These are phyloP conservation scores for Pilobolus umbonatus DNA, from an alignment of 192 early-diverging fungal genomes.

Conservation along the genomic window DNA sequence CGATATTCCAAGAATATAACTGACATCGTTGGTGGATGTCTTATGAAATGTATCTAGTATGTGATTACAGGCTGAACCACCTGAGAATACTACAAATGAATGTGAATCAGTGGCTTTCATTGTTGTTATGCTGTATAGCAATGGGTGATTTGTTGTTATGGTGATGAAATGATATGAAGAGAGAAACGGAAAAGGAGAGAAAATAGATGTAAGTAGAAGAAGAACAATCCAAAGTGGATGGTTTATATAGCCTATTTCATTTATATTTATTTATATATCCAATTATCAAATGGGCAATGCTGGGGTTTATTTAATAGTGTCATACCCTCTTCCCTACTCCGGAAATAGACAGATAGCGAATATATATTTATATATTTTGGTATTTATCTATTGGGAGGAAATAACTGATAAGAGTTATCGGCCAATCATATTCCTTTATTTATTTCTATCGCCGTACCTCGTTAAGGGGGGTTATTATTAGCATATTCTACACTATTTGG, in stretches of 20 bases:
- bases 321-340: no score
- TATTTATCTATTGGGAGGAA: background rate
- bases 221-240: background rate
- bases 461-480: no score
- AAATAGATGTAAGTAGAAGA: background rate
- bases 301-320: background rate
- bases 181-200: background rate
- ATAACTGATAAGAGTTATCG: background rate
- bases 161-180: no score
- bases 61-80: slow-evolving; percentile 69
- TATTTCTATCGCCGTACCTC: no score
- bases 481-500: no score
- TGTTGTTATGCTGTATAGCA: background rate
- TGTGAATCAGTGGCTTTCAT: background rate
- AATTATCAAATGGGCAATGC: background rate
- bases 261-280: background rate
- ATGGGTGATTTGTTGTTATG: no score
- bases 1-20: slow-evolving; percentile 66
- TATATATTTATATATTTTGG: background rate
- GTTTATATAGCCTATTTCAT: background rate
- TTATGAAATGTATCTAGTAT: slow-evolving; percentile 45
- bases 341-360: background rate
- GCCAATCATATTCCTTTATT: background rate
- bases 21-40: slow-evolving; percentile 49
- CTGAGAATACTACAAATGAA: slow-evolving; percentile 64